Evolutionary conservation across 2,329 filamentous ascomycete genomes (phyloP), one percentile per base, ranked within the genome.

Genomic region (Aspergillus cejpii): DNA sequence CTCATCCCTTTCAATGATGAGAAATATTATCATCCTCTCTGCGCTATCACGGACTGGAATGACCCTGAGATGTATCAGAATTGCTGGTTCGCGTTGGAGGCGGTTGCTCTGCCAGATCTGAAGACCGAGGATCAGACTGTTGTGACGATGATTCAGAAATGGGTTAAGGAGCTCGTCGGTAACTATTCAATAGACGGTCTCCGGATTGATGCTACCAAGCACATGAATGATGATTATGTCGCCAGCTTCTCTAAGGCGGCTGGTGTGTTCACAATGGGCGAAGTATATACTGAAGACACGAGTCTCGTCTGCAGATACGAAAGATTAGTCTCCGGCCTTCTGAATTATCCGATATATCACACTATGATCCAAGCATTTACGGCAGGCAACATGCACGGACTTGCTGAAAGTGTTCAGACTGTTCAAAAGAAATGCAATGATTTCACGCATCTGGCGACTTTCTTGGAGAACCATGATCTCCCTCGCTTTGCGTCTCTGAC

Each of bases 391-490:
- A 60, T 62, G 6, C 42, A 44, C n/a, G 42, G 45, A 1, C 58
- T 69, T 8, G 52, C 56, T 2, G 27, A 49, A 6, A 49, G 37
- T 19, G 51, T 66, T 2, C 51, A 55, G 17, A 28, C 49, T 4
- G 57, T 63, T 34, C 55, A 59, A 29, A 37, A 40, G 6, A 14
- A 44, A 5, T 72, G 68, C 39, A 44, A 52, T 1, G 70, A 79
- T 52, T 66, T 72, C 1, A 64, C 69, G 1, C 65, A 69, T 7
- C 65, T 79, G 10, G 75, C 69, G 5, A 71, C 67, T 0, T 82
- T 81, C 53, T 59, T 75, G 3, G 79, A 81, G 56, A 82, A 81
- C 57, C 78, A 82, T 54, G 79, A 81, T 55, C 70, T 76, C 41
- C 53, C 72, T 4, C 75, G 79, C 6, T 80, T 78, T 59, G 59